These are phyloP conservation scores for Favolaschia claudopus DNA, from an alignment of 768 basidiomycete genomes.

Conservation along the genomic window DNA sequence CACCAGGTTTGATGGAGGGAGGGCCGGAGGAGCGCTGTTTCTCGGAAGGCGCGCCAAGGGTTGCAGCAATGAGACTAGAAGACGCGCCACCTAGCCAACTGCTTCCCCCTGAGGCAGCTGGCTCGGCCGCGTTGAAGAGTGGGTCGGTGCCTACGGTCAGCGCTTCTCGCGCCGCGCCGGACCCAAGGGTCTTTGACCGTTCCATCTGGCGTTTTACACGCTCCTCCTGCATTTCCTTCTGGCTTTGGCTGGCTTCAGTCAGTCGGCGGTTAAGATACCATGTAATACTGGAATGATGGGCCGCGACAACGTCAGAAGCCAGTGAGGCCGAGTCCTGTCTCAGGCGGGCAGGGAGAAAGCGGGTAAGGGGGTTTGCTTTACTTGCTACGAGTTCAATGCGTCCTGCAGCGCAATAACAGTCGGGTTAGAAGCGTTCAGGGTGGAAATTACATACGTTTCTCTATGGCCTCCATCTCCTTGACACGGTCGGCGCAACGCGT, in stretches of 20 bases:
- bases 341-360: slow-evolving; percentile 77
- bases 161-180: slow-evolving; percentile 73
- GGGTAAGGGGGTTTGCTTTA: slow-evolving; percentile 68
- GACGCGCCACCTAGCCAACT: slow-evolving; percentile 71
- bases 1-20: slow-evolving; percentile 30
- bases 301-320: slow-evolving; percentile 79
- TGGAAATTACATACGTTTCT: slow-evolving; percentile 74
- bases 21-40: slow-evolving; percentile 33
- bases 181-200: slow-evolving; percentile 82
- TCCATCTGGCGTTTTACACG: slow-evolving; percentile 89
- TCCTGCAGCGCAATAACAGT: slow-evolving; percentile 48
- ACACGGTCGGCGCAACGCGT: slow-evolving; percentile 87
- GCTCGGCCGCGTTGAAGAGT: slow-evolving; percentile 27
- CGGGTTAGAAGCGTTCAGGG: slow-evolving; percentile 19
- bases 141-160: slow-evolving; percentile 48
- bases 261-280: slow-evolving; percentile 90
- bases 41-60: slow-evolving; percentile 56
- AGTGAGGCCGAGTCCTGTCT: slow-evolving; percentile 60
- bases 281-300: slow-evolving; percentile 91
- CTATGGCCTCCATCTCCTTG: slow-evolving; percentile 85
- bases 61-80: slow-evolving; percentile 65
- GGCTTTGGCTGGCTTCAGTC: slow-evolving; percentile 76
- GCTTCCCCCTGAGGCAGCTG: slow-evolving; percentile 38
- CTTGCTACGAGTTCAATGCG: slow-evolving; percentile 72
- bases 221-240: slow-evolving; percentile 94